Evolutionary conservation across 1,284 basidiomycete genomes (phyloP).

Genomic region (Marasmius fiardii): DNA sequence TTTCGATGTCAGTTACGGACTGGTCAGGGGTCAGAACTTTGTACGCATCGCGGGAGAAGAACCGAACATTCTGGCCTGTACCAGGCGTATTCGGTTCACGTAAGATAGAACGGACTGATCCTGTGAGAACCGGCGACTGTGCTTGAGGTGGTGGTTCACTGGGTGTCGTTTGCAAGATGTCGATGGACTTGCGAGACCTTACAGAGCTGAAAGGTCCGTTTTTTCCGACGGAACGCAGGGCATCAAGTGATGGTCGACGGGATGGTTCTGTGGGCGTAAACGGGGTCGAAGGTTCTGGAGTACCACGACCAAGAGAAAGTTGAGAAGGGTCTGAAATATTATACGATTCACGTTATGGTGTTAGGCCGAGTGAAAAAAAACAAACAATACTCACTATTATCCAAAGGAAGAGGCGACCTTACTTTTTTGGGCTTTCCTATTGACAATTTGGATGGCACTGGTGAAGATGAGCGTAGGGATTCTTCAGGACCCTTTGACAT

Average conservation of each 20-base stretch:
- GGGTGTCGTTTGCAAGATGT: slow-evolving; percentile 17
- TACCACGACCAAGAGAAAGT: slow-evolving; percentile 35
- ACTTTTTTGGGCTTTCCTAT: slow-evolving; percentile 51
- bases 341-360: not conserved
- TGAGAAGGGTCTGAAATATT: slow-evolving; percentile 36
- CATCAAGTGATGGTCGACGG: slow-evolving; percentile 20
- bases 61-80: slow-evolving; percentile 70
- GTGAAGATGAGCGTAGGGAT: slow-evolving; percentile 28
- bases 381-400: slow-evolving; percentile 34
- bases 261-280: slow-evolving; percentile 23
- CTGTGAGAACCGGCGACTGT: slow-evolving; percentile 27
- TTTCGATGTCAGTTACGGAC: slow-evolving; percentile 42
- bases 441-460: slow-evolving; percentile 35
- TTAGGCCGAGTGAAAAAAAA: slow-evolving; percentile 13
- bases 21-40: slow-evolving; percentile 60
- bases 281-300: slow-evolving; percentile 26
- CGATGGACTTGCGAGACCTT: slow-evolving; percentile 29
- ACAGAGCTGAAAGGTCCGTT: slow-evolving; percentile 16
- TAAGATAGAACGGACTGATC: slow-evolving; percentile 66
- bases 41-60: slow-evolving; percentile 66
- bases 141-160: slow-evolving; percentile 13
- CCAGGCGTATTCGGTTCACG: slow-evolving; percentile 69
- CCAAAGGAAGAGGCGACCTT: slow-evolving; percentile 44
- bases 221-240: slow-evolving; percentile 19
- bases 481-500: slow-evolving; percentile 33